Evolutionary conservation across 495 filamentous ascomycete genomes (phyloP).

Genomic region (Pseudotulostoma volvatum): DNA sequence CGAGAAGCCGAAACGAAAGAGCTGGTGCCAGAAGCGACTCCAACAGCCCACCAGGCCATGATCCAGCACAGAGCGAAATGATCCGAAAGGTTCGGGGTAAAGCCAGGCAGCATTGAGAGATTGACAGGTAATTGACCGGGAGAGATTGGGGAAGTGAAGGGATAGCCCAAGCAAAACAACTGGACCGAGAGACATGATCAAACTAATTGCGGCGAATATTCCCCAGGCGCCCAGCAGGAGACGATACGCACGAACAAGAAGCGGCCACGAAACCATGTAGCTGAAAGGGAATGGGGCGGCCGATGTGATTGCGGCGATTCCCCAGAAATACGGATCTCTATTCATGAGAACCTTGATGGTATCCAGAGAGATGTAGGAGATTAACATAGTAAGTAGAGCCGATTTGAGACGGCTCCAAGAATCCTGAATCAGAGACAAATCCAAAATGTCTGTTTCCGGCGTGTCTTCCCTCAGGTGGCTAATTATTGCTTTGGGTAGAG

Average conservation of each 20-base stretch:
- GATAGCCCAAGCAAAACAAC: conserved; percentile 41
- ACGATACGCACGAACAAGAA: conserved; percentile 31
- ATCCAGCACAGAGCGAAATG: conserved; percentile 37
- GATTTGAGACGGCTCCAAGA: conserved; percentile 31
- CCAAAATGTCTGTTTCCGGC: conserved; percentile 10
- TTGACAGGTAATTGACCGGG: conserved; percentile 21
- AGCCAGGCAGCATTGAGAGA: conserved; percentile 44
- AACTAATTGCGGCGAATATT: conserved; percentile 37
- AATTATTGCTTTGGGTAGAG: conserved; percentile 16
- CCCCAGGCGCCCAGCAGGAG: conserved; percentile 30
- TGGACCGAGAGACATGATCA: conserved; percentile 37
- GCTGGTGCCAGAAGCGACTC: conserved; percentile 81
- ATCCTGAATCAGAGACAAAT: not conserved
- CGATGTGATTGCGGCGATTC: conserved; percentile 22
- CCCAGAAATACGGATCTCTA: conserved; percentile 60
- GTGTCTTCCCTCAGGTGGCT: conserved; percentile 1
- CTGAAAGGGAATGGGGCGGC: conserved; percentile 28
- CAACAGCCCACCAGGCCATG: conserved; percentile 61
- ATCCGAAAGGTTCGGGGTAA: conserved; percentile 48
- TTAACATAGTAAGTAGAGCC: conserved; percentile 30
- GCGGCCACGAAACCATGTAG: conserved; percentile 21
- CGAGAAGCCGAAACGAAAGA: conserved; percentile 58
- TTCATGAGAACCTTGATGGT: conserved; percentile 46
- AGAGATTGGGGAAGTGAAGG: conserved; percentile 23
- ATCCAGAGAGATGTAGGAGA: conserved; percentile 49